These are phyloP conservation scores for Batrachochytrium dendrobatidis DNA, from an alignment of 371 early-diverging fungal genomes.

Conservation along the genomic window DNA sequence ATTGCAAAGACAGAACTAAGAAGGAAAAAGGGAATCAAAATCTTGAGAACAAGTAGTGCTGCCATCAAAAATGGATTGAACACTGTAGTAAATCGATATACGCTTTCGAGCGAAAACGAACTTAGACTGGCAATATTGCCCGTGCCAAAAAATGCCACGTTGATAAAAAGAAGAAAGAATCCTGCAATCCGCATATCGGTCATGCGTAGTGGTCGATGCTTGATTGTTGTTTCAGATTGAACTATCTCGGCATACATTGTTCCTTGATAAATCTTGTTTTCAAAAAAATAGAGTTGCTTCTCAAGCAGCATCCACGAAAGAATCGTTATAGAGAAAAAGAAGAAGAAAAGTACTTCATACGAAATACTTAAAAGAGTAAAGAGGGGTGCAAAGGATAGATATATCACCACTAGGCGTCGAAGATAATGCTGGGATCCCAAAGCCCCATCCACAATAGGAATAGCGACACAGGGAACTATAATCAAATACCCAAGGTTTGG, in stretches of 20 bases:
- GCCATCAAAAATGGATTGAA: slow-evolving; percentile 91
- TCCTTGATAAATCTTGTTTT: not conserved
- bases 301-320: slow-evolving; percentile 80
- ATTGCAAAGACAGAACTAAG: slow-evolving; percentile 67
- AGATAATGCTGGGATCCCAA: slow-evolving; percentile 60
- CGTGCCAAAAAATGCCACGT: slow-evolving; percentile 92
- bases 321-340: slow-evolving; percentile 63
- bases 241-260: not conserved
- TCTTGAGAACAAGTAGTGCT: slow-evolving; percentile 72
- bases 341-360: slow-evolving; percentile 84
- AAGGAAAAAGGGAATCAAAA: slow-evolving; percentile 87
- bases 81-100: slow-evolving; percentile 82
- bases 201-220: slow-evolving; percentile 23
- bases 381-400: slow-evolving; percentile 79
- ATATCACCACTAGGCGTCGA: slow-evolving; percentile 68
- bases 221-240: not conserved
- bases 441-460: slow-evolving; percentile 27
- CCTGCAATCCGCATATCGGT: slow-evolving; percentile 67
- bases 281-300: slow-evolving; percentile 29
- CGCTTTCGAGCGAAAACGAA: slow-evolving; percentile 81
- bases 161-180: slow-evolving; percentile 80
- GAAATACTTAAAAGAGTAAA: slow-evolving; percentile 82
- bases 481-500: no score
- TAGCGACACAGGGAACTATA: slow-evolving; percentile 36
- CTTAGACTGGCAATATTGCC: slow-evolving; percentile 88